Base-by-base conservation (phyloP, 2,329 filamentous ascomycete genomes). In the Cladosporium sp. region DNA sequence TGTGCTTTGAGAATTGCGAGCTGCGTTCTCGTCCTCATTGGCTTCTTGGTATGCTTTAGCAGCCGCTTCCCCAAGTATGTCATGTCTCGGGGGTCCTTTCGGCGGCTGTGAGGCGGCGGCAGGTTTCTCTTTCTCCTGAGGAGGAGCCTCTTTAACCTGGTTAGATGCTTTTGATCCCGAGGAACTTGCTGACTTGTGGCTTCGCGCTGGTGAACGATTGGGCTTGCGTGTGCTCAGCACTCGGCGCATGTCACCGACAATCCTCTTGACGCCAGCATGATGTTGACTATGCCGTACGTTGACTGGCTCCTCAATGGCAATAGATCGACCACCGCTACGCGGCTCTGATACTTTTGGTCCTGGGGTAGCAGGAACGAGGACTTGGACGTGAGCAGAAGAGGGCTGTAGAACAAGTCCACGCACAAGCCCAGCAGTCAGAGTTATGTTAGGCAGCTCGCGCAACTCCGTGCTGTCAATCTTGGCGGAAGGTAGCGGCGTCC, bases 321-420 rank as follows among this genome's bases (percentile, higher is more conserved):
- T 65, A 32, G 60, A 63, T 23, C 60, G 66, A 46, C 65, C 67
- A 26, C 66, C 59, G 25, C 63, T 67, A 2, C 65, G 65, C 16
- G 69, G 21, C 28, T 69, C 68, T 48, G 67, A 65, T 13, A 58
- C 48, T 14, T 54, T 43, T 8, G 66, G 63, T 23, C 67, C 70
- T 0, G 85, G 86, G 0, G 85, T 88, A 14, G 13, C 21, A 59
- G 73, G 75, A 26, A 73, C 68, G 36, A 71, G 66, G 11, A 71
- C 80, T 51, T 93, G 88, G 48, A 97, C 90, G 74, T 91, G 92
- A 0, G 93, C 88, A 67, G 95, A 91, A 0, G 87, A 87, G 1
- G 94, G 95, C 18, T 93, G 91, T 67, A 96, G 86, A 6, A 97
- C 76, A 66, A 93, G 91, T 16, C 95, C 95, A 59, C 94, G 87